Evolutionary conservation across 768 basidiomycete genomes (phyloP), one percentile per base, ranked within the genome.

Genomic region (Trichaptum fuscoviolaceum): DNA sequence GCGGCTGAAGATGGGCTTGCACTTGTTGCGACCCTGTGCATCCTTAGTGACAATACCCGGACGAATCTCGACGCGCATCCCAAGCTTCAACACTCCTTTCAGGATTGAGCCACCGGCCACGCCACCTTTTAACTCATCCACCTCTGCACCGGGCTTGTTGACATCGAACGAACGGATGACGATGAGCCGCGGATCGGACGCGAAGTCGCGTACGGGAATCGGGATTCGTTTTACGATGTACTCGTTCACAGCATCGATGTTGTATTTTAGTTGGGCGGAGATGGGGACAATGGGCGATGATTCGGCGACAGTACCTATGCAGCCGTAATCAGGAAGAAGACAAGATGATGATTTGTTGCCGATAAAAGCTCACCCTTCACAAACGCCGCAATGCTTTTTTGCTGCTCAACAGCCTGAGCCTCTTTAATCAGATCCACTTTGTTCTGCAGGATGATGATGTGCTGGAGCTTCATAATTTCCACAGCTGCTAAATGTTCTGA

Each of bases 121-220:
- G 73, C 97, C 97, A 67, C 96, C 96, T 79, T 98, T 96, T 67
- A 99, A 85, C 58, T 99, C 97, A 71, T 96, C 91, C 3, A 99
- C 95, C 74, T 95, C 95, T 3, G 96, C 88, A 75, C 96, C 97
- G 12, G 97, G 97, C 78, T 97, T 98, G 85, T 99, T 99, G 76
- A 99, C 96, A 76, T 99, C 97, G 79, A 99, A 99, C 23, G 95
- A 97, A 70, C 96, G 94, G 77, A 99, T 99, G 76, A 99, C 96
- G 75, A 99, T 99, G 70, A 99, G 89, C 35, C 90, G 88, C 0
- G 97, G 95, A 68, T 92, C 88, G 30, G 94, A 90, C 35, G 87
- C 84, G 78, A 99, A 99, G 82, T 99, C 92, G 67, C 96, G 93
- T 36, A 89, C 80, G 60, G 96, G 97, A 62, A 99, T 92, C 20